Percentiles rank a stretch among this genome's conserved stretches.
Evolutionary conservation across 139 green algal genomes (phyloP).

Genomic region (Micromonas commoda): DNA sequence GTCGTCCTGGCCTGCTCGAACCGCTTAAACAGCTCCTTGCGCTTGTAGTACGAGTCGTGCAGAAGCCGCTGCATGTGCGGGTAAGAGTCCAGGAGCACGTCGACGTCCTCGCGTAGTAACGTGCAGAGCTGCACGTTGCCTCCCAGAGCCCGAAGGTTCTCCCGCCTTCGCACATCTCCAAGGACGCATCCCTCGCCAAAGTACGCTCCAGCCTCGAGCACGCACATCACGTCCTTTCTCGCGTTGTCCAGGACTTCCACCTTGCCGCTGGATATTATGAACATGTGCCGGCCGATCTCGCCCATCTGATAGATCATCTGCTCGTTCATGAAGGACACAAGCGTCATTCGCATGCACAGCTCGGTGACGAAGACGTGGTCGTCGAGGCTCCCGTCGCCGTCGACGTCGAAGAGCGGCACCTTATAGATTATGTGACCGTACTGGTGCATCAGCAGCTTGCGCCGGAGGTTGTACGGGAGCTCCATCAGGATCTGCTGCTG

Average conservation of each 20-base stretch:
- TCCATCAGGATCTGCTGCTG: neutral
- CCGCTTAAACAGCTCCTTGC: too few relatives aligned
- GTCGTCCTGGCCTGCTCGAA: too few relatives aligned
- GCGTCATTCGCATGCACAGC: neutral
- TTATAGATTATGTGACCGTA: slow-evolving; percentile 17
- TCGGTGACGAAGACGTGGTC: slow-evolving; percentile 4
- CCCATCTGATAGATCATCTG: neutral
- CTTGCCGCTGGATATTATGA: neutral
- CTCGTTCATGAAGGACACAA: neutral
- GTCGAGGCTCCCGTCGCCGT: too few relatives aligned
- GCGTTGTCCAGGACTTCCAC: neutral
- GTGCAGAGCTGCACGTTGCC: too few relatives aligned
- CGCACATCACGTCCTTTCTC: too few relatives aligned
- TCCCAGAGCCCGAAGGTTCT: too few relatives aligned
- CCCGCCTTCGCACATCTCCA: neutral
- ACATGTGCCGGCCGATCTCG: neutral
- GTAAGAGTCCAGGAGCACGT: too few relatives aligned
- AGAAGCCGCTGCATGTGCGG: too few relatives aligned
- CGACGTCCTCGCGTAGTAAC: too few relatives aligned
- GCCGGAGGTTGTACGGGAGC: slow-evolving; percentile 22
- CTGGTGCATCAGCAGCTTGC: neutral
- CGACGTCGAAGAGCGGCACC: neutral
- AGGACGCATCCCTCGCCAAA: slow-evolving; percentile 2
- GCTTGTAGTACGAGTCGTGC: too few relatives aligned
- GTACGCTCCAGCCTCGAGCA: neutral